phyloP scores from a whole-genome alignment of 2,329 filamentous ascomycete genomes.

The Coniochaeta pulveracea region DNA sequence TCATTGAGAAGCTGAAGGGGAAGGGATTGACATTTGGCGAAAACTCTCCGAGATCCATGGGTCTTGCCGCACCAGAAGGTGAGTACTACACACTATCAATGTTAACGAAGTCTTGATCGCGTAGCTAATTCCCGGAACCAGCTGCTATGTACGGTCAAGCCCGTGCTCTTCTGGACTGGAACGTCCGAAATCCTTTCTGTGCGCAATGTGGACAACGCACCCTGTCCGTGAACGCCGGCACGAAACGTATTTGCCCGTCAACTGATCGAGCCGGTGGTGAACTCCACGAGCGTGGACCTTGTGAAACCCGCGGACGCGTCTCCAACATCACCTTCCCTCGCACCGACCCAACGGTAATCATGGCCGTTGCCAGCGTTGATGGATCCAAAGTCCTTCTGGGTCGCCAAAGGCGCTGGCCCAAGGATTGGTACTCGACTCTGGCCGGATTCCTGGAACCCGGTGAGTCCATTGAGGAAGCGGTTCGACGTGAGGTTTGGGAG shows the following conservation, averaged over 20 bases:
- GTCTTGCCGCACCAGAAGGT: constrained; percentile 35
- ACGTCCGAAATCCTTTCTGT: constrained; percentile 84
- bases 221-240: constrained; percentile 66
- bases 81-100: constrained; percentile 6
- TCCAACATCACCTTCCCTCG: constrained; percentile 89
- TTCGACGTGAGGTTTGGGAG: constrained; percentile 77
- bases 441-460: constrained; percentile 79
- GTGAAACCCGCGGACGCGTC: constrained; percentile 71
- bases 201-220: constrained; percentile 78
- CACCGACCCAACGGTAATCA: constrained; percentile 91
- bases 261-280: constrained; percentile 44
- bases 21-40: constrained; percentile 52
- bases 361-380: constrained; percentile 77
- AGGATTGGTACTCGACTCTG: constrained; percentile 78
- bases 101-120: too few relatives aligned
- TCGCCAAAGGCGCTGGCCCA: constrained; percentile 72
- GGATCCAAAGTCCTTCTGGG: constrained; percentile 72
- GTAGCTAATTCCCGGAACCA: constrained; percentile 21
- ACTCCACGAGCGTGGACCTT: constrained; percentile 50
- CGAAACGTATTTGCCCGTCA: constrained; percentile 69
- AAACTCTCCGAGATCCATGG: constrained; percentile 38
- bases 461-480: constrained; percentile 76
- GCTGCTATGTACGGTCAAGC: constrained; percentile 88
- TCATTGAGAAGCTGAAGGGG: constrained; percentile 46
- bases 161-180: constrained; percentile 86